These are phyloP conservation scores for Haplosporangium gracile DNA, from an alignment of 192 early-diverging fungal genomes.

Conservation along the genomic window DNA sequence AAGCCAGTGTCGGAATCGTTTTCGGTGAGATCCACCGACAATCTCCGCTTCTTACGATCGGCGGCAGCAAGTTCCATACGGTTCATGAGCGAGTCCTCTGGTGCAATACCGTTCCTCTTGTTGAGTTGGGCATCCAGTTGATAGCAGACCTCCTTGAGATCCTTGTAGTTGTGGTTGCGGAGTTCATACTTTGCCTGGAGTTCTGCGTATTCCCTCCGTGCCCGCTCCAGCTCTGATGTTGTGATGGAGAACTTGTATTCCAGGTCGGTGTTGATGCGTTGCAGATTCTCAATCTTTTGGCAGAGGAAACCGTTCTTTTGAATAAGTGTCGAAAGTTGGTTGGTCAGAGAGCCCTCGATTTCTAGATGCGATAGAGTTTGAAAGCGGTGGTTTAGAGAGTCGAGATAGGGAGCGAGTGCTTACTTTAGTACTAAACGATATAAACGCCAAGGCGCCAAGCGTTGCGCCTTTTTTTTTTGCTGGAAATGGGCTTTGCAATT, in stretches of 20 bases:
- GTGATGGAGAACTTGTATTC: constrained; percentile 59
- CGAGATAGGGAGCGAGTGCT: background rate
- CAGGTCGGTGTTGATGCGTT: constrained; percentile 48
- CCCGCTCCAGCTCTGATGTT: constrained; percentile 47
- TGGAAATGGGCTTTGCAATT: background rate
- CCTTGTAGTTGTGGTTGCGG: constrained; percentile 47
- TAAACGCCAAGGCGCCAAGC: background rate
- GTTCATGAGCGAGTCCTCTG: constrained; percentile 46
- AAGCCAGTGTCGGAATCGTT: constrained; percentile 41
- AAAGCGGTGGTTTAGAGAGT: constrained; percentile 1
- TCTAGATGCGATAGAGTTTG: constrained; percentile 30
- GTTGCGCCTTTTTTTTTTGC: too few species aligned
- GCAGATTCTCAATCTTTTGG: constrained; percentile 57
- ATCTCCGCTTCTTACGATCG: constrained; percentile 42
- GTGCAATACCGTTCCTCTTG: constrained; percentile 37
- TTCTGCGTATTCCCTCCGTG: constrained; percentile 46
- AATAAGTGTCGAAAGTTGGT: constrained; percentile 49
- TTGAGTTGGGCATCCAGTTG: constrained; percentile 54
- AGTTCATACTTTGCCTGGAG: constrained; percentile 55
- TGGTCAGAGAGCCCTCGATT: constrained; percentile 49
- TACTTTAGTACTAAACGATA: background rate
- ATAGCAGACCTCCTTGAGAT: constrained; percentile 55
- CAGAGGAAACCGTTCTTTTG: constrained; percentile 56
- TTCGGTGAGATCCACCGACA: constrained; percentile 46
- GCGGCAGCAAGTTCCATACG: constrained; percentile 36